Evolutionary conservation across 805 yeast genomes (phyloP).

Genomic region (Pichia insulana): DNA sequence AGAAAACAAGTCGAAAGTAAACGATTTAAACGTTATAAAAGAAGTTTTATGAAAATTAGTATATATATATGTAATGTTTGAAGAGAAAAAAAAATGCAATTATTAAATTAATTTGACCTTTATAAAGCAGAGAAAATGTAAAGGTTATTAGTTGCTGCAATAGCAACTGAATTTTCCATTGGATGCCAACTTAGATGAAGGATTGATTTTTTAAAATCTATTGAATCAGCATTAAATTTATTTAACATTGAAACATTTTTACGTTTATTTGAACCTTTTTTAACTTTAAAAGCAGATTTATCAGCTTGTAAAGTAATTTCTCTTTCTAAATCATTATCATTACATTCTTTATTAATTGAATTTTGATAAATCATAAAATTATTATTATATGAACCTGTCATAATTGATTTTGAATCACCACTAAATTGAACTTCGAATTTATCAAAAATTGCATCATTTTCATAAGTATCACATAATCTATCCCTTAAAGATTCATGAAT

Average conservation of each 20-base stretch:
- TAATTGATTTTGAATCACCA: constrained; percentile 84
- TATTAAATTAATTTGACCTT: no score
- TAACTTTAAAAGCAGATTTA: constrained; percentile 86
- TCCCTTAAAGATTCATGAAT: constrained; percentile 94
- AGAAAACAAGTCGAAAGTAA: no score
- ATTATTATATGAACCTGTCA: constrained; percentile 97
- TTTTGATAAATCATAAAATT: constrained; percentile 95
- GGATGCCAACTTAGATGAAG: constrained; percentile 99
- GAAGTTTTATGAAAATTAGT: no score
- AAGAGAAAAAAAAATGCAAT: no score
- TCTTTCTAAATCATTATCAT: constrained; percentile 29
- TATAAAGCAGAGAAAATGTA: constrained; percentile 73
- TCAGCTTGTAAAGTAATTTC: constrained; percentile 94
- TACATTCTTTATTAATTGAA: constrained; percentile 34
- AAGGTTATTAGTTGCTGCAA: constrained; percentile 95
- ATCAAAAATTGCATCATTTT: constrained; percentile 96
- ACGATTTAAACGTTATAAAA: no score
- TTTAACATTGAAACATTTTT: constrained; percentile 37
- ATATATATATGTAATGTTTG: no score
- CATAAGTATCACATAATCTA: constrained; percentile 92
- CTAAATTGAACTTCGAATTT: constrained; percentile 94
- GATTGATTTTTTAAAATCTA: constrained; percentile 91
- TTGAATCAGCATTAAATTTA: constrained; percentile 65
- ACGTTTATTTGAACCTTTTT: constrained; percentile 43
- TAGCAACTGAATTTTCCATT: constrained; percentile 88